phyloP scores from a whole-genome alignment of 2,329 filamentous ascomycete genomes.

The Aspergillus fumigatus region DNA sequence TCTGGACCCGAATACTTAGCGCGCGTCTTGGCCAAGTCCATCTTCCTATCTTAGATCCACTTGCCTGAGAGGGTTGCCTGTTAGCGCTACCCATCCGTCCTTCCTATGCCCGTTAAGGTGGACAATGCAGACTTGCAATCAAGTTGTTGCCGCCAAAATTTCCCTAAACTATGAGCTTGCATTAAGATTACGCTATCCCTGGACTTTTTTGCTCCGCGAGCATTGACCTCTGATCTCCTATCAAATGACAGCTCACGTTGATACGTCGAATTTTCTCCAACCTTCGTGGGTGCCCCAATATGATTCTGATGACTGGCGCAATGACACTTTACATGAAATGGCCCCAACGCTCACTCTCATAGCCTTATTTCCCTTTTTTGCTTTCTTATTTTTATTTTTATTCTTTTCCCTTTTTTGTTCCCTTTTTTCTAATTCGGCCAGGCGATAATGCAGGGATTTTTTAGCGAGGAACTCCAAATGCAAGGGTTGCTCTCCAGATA shows the following conservation, averaged over 20 bases:
- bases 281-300: neutral
- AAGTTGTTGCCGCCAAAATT: slow-evolving; percentile 19
- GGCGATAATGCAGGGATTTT: slow-evolving; percentile 7
- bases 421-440: neutral
- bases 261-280: slow-evolving; percentile 24
- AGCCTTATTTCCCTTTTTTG: neutral
- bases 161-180: neutral
- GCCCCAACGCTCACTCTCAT: neutral
- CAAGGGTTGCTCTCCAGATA: slow-evolving; percentile 13
- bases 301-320: slow-evolving; percentile 1
- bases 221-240: slow-evolving; percentile 13
- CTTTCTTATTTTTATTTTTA: too few relatives aligned
- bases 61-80: neutral
- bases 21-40: neutral
- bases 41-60: neutral
- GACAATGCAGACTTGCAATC: slow-evolving; percentile 12
- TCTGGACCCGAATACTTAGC: neutral
- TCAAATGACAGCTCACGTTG: slow-evolving; percentile 25
- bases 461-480: slow-evolving; percentile 12
- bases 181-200: slow-evolving; percentile 2
- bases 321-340: neutral
- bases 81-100: neutral
- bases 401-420: too few relatives aligned
- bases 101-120: neutral
- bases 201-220: neutral